Evolutionary conservation across 768 basidiomycete genomes (phyloP), one percentile per base, ranked within the genome.

Genomic region (Polyporus arcularius): DNA sequence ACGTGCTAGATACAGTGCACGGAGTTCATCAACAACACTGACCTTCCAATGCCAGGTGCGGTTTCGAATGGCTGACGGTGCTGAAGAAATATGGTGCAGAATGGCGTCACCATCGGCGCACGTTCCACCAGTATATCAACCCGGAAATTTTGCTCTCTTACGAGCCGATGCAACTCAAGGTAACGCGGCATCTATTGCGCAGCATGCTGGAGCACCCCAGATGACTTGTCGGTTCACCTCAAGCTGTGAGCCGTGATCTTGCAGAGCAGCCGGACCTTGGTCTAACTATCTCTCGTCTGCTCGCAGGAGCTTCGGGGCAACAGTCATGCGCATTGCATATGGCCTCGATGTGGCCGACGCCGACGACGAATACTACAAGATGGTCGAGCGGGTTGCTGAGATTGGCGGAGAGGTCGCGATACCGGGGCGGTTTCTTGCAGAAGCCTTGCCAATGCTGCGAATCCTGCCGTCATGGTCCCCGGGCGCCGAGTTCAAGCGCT

Each of bases 371-470:
- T 65, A 71, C 35, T 53, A 76, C 15, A 16, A 45, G 45, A 49
- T 70, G 18, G 61, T 69, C 1, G 68, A 72, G 28, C 61, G 65
- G 10, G 67, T 68, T 0, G 70, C 72, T 58, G 62, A 67, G 12
- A 66, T 68, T 8, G 72, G 73, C 39, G 65, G 66, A 12, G 65
- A 63, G 32, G 51, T 66, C 12, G 53, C 62, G 8, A 55, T 52
- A 5, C 70, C 72, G 1, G 68, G 67, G 26, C 63, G 66, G 7
- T 73, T 68, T 55, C 61, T 71, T 7, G 73, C 75, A 15, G 74
- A 76, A 48, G 40, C 67, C 0, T 56, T 76, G 10, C 76, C 77
- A 10, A 14, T 47, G 56, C 53, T 68, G 18, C 57, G 57, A 14
- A 51, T 65, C 41, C 51, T 68, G 1, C 63, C 65, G 0, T 42